phyloP scores from a whole-genome alignment of 257 asterid genomes.

The Solanum piurae region DNA sequence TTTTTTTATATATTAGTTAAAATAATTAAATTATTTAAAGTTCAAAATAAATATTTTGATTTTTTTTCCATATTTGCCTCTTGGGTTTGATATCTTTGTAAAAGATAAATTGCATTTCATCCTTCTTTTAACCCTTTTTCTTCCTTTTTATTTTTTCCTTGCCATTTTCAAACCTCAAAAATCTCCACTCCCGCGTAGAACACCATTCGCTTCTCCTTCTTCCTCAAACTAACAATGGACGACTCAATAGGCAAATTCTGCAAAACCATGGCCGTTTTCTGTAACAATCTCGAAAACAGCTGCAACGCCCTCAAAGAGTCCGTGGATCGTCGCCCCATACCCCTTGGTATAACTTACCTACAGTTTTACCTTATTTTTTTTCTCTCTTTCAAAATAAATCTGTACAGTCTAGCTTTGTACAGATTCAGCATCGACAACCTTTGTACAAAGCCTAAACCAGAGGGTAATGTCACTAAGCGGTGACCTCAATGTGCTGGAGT shows the following conservation, averaged over 20 bases:
- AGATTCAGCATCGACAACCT: constrained; percentile 92
- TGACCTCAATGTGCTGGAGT: constrained; percentile 79
- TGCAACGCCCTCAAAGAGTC: constrained; percentile 71
- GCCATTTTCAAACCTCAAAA: neutral
- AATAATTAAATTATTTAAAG: too few species aligned
- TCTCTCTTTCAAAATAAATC: neutral
- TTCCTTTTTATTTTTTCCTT: neutral
- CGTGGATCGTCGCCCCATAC: constrained; percentile 79
- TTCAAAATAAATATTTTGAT: too few species aligned
- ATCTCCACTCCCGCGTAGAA: neutral
- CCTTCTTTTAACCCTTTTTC: neutral
- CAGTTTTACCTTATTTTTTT: neutral
- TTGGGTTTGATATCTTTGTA: too few species aligned
- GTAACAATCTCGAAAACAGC: constrained; percentile 70
- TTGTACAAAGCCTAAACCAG: constrained; percentile 58
- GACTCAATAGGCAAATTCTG: constrained; percentile 51
- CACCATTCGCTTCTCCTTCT: neutral
- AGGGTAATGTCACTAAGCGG: constrained; percentile 38
- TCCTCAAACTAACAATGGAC: constrained; percentile 28
- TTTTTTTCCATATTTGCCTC: too few species aligned
- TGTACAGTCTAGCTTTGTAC: neutral
- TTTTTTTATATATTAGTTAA: too few species aligned
- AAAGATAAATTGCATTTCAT: neutral
- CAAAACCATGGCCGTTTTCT: constrained; percentile 53
- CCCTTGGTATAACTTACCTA: constrained; percentile 44